These are phyloP conservation scores for Globisporangium echinulatum DNA, from an alignment of 352 stramenopile species.

Conservation along the genomic window DNA sequence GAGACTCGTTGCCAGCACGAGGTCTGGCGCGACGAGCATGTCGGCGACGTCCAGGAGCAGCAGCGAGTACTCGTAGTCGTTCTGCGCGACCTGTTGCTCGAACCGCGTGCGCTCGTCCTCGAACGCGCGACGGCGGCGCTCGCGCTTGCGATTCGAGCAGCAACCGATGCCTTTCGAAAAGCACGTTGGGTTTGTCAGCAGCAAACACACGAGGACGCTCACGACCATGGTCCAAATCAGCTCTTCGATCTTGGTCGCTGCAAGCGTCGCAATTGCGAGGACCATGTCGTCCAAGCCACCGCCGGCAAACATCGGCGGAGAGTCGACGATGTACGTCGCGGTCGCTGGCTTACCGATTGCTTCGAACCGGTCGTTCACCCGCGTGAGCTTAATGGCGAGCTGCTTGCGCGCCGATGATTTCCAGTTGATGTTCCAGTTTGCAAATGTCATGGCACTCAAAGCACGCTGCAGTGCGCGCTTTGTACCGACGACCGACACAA, in stretches of 20 bases:
- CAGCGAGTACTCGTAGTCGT: conserved; percentile 68
- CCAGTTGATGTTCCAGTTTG: conserved; percentile 19
- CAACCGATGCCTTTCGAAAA: conserved; percentile 20
- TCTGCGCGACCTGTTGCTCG: conserved; percentile 49
- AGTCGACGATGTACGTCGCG: conserved; percentile 19
- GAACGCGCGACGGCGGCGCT: conserved; percentile 30
- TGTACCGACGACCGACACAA: conserved; percentile 38
- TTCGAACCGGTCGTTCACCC: conserved; percentile 12
- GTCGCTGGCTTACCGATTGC: conserved; percentile 20
- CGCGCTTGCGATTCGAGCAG: conserved; percentile 38
- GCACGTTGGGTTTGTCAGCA: conserved; percentile 50
- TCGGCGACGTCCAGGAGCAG: conserved; percentile 41
- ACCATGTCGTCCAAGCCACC: conserved; percentile 3
- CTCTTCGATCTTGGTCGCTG: conserved; percentile 24
- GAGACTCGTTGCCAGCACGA: conserved; percentile 24
- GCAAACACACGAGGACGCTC: conserved; percentile 20
- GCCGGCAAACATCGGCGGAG: background rate
- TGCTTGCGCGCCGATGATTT: conserved; percentile 15
- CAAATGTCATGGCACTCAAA: conserved; percentile 33
- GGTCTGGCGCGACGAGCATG: conserved; percentile 39
- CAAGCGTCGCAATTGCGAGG: conserved; percentile 14
- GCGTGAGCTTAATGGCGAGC: conserved; percentile 44
- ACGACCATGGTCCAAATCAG: conserved; percentile 30
- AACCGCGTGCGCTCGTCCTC: conserved; percentile 30
- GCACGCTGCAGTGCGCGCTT: conserved; percentile 26